Evolutionary conservation across 2,329 filamentous ascomycete genomes (phyloP).

Genomic region (Aureobasidium zeae): DNA sequence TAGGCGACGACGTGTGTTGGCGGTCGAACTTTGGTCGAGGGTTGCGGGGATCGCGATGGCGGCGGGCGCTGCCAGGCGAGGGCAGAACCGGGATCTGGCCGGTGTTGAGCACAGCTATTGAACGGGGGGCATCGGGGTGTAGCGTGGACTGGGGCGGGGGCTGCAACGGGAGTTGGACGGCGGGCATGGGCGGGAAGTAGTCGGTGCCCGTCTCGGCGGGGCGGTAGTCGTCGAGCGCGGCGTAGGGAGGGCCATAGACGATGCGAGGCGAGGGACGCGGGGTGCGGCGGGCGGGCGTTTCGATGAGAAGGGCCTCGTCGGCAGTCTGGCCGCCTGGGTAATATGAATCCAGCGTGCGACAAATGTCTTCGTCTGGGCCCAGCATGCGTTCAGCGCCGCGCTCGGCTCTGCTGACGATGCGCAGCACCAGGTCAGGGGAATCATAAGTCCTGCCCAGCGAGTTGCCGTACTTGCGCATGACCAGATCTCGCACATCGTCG

Average conservation of each 20-base stretch:
- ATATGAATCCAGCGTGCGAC: conserved; percentile 66
- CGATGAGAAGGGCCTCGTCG: conserved; percentile 84
- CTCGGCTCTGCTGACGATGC: conserved; percentile 56
- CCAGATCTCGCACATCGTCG: conserved; percentile 87
- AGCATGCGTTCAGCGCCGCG: conserved; percentile 54
- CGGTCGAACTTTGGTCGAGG: conserved; percentile 53
- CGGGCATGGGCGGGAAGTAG: conserved; percentile 70
- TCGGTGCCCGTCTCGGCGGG: conserved; percentile 63
- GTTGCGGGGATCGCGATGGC: conserved; percentile 23
- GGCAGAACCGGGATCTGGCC: conserved; percentile 73
- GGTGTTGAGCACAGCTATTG: conserved; percentile 72
- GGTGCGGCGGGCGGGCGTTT: conserved; percentile 66
- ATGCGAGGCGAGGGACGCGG: conserved; percentile 69
- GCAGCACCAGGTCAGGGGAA: conserved; percentile 75
- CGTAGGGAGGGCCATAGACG: conserved; percentile 44
- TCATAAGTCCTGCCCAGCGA: conserved; percentile 83
- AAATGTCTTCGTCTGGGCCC: conserved; percentile 78
- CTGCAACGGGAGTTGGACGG: conserved; percentile 27
- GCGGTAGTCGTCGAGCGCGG: conserved; percentile 51
- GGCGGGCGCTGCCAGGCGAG: conserved; percentile 63
- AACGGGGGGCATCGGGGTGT: conserved; percentile 45
- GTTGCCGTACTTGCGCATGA: conserved; percentile 88
- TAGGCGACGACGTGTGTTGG: conserved; percentile 75
- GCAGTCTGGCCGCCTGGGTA: conserved; percentile 81
- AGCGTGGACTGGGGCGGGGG: conserved; percentile 30